Conservation (phyloP, 78 protist species). For the Carpediemonas membranifera region DNA sequence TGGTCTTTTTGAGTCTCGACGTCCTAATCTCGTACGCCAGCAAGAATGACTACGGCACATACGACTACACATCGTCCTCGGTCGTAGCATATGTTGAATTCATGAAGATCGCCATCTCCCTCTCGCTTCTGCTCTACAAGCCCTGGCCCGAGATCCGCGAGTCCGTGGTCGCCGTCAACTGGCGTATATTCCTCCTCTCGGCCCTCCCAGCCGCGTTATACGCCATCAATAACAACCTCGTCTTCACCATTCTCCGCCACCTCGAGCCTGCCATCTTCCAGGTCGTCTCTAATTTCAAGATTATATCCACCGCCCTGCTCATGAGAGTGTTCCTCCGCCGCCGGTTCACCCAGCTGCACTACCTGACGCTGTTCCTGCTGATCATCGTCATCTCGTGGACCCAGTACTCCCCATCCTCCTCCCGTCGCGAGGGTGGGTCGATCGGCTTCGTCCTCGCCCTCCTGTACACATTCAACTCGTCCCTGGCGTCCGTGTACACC, state of each 20-base stretch:
- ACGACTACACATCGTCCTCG: too few species aligned
- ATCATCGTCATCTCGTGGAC: not conserved
- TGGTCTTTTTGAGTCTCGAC: too few species aligned
- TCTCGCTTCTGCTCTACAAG: too few species aligned
- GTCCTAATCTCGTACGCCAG: too few species aligned
- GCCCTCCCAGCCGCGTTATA: slow-evolving; percentile 13
- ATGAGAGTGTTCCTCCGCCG: not conserved
- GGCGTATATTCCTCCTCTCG: too few species aligned
- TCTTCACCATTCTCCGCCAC: not conserved
- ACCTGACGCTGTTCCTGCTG: slow-evolving; percentile 1
- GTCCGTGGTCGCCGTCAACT: too few species aligned
- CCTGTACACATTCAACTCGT: not conserved
- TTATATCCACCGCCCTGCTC: slow-evolving; percentile 2
- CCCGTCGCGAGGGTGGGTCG: too few species aligned
- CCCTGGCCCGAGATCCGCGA: too few species aligned
- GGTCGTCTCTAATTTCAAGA: slow-evolving; percentile 5
- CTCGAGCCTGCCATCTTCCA: slow-evolving; percentile 7
- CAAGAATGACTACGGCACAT: too few species aligned
- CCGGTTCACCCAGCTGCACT: not conserved
- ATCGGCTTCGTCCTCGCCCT: slow-evolving; percentile 4
- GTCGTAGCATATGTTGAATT: too few species aligned
- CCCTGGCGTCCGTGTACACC: slow-evolving; percentile 1
- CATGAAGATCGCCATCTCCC: too few species aligned
- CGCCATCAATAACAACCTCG: slow-evolving; percentile 6
- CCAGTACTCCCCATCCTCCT: too few species aligned